These are phyloP conservation scores for Microstegium vimineum DNA, from an alignment of 176 grass and related monocot species.

Conservation along the genomic window DNA sequence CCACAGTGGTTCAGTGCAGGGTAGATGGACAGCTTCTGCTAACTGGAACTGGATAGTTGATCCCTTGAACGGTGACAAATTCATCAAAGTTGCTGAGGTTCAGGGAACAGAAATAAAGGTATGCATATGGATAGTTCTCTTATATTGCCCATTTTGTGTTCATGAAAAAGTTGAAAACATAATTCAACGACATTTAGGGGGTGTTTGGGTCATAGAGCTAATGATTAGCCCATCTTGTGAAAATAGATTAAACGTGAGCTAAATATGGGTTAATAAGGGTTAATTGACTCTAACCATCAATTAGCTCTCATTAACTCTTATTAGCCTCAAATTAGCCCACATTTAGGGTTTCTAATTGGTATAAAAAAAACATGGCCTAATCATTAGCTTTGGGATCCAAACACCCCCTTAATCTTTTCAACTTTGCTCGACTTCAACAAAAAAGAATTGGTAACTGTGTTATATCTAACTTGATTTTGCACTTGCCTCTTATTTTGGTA, in stretches of 20 bases:
- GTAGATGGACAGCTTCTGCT: constrained; percentile 61
- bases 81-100: constrained; percentile 85
- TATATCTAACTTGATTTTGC: neutral
- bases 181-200: neutral
- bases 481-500: neutral
- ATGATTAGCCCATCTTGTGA: too few relatives aligned
- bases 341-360: too few relatives aligned
- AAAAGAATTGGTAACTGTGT: neutral
- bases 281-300: too few relatives aligned
- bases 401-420: neutral
- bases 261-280: too few relatives aligned
- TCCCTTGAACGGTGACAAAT: constrained; percentile 84
- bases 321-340: too few relatives aligned
- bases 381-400: too few relatives aligned
- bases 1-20: constrained; percentile 65
- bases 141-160: neutral
- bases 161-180: neutral
- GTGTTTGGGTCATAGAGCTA: too few relatives aligned
- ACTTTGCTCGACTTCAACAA: neutral
- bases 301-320: too few relatives aligned
- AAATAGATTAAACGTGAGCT: too few relatives aligned
- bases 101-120: constrained; percentile 75
- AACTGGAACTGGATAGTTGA: constrained; percentile 74
- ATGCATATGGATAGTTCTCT: constrained; percentile 9
- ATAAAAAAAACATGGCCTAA: too few relatives aligned